These are phyloP conservation scores for Dunaliella primolecta DNA, from an alignment of 139 green algal genomes.

Conservation along the genomic window DNA sequence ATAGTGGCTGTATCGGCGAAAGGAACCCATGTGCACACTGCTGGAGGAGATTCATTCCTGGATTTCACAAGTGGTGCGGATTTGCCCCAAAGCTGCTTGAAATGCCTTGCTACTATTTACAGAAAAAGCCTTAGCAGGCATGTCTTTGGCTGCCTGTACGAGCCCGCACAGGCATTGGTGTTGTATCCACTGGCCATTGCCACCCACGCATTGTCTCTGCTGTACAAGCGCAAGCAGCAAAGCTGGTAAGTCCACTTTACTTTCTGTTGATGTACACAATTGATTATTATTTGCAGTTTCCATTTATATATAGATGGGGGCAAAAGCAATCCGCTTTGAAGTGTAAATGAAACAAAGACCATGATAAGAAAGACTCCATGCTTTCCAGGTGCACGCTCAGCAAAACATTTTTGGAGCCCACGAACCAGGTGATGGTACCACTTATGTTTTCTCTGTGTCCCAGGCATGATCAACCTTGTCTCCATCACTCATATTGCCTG, in stretches of 20 bases:
- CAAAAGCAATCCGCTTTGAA: too few species aligned
- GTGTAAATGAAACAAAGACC: too few species aligned
- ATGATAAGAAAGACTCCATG: too few species aligned
- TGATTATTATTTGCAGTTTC: too few species aligned
- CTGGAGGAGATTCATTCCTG: conserved; percentile 60
- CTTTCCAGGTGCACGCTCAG: conserved; percentile 65
- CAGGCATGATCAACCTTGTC: background rate
- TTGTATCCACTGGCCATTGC: conserved; percentile 76
- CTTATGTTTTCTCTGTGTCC: too few species aligned
- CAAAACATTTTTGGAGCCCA: conserved; percentile 74
- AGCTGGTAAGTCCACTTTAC: conserved; percentile 30
- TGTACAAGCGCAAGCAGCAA: conserved; percentile 64
- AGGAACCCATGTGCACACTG: conserved; percentile 67
- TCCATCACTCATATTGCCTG: background rate
- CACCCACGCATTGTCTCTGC: conserved; percentile 78
- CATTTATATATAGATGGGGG: too few species aligned
- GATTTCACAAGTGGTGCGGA: conserved; percentile 64
- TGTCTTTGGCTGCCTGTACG: background rate
- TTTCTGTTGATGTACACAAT: too few species aligned
- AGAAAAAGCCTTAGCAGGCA: background rate
- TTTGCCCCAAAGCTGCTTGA: background rate
- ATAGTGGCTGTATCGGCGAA: conserved; percentile 51
- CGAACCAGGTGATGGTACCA: conserved; percentile 21
- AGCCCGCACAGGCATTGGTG: conserved; percentile 40
- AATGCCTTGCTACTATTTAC: background rate